Evolutionary conservation across 331 rosid species (phyloP).

Genomic region (Erythrophleum ivorense): DNA sequence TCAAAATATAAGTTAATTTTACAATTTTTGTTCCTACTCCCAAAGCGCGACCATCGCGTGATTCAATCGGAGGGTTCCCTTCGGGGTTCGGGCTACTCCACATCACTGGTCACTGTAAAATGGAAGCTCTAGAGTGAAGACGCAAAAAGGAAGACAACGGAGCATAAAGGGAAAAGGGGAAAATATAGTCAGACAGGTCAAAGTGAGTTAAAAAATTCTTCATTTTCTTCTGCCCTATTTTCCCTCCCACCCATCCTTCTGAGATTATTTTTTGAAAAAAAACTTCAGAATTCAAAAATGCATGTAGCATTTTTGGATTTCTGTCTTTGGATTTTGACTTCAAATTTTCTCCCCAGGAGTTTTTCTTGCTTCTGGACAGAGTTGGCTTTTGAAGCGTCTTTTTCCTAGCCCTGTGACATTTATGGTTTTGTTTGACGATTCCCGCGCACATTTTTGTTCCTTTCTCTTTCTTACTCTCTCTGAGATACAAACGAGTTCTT

Average conservation of each 20-base stretch:
- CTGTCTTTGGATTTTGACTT: background rate
- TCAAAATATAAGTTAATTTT: no score
- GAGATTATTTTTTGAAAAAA: background rate
- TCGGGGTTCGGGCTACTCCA: background rate
- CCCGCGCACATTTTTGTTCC: background rate
- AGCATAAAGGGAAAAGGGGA: background rate
- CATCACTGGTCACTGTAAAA: background rate
- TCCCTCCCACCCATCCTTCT: conserved; percentile 7
- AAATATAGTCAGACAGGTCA: background rate
- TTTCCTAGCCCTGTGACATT: background rate
- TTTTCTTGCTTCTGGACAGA: background rate
- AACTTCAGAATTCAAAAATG: background rate
- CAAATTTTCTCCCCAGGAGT: background rate
- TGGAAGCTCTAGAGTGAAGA: background rate
- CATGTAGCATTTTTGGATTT: background rate
- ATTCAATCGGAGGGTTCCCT: background rate
- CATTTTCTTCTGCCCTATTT: background rate
- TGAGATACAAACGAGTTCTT: background rate
- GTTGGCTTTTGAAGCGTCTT: conserved; percentile 3
- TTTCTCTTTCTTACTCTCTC: background rate
- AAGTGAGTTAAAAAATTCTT: background rate
- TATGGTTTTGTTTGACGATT: conserved; percentile 1
- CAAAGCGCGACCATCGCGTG: background rate
- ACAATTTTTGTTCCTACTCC: background rate
- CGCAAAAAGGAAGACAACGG: background rate